Evolutionary conservation across 371 early-diverging fungal species (phyloP).

Genomic region (Vavraia culicis): DNA sequence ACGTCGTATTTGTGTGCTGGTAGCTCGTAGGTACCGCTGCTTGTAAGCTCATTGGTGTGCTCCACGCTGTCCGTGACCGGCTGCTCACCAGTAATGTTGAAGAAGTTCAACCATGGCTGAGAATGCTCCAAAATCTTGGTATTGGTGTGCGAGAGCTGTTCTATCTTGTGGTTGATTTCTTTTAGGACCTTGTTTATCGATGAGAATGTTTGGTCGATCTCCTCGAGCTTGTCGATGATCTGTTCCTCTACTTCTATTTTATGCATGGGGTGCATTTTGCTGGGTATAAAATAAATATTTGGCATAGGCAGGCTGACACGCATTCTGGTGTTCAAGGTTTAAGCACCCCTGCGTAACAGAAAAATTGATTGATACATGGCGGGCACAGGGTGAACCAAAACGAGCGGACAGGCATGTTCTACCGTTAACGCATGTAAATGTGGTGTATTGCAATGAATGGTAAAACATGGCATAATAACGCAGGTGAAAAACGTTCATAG

Average conservation of each 20-base stretch:
- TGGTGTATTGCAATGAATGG: too few relatives aligned
- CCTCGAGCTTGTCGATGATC: constrained; percentile 24
- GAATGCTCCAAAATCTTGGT: constrained; percentile 7
- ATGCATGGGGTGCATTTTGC: background rate
- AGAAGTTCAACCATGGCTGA: constrained; percentile 22
- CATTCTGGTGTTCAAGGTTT: background rate
- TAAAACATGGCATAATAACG: too few relatives aligned
- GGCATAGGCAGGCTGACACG: background rate
- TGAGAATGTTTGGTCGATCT: constrained; percentile 32
- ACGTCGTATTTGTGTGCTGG: constrained; percentile 7
- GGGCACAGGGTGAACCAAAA: background rate
- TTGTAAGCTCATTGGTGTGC: background rate
- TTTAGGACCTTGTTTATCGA: constrained; percentile 26
- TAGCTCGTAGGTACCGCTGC: constrained; percentile 3
- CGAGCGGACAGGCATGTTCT: background rate
- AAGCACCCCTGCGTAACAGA: background rate
- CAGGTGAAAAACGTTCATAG: too few relatives aligned
- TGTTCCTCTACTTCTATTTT: constrained; percentile 34
- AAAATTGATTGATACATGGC: background rate
- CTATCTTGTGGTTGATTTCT: constrained; percentile 22
- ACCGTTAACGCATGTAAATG: background rate
- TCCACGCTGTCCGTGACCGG: background rate
- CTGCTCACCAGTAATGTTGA: background rate
- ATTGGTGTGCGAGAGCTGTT: constrained; percentile 5
- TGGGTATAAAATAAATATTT: background rate